phyloP scores from a whole-genome alignment of 108 stramenopile species.

The Nitzschia sp. region DNA sequence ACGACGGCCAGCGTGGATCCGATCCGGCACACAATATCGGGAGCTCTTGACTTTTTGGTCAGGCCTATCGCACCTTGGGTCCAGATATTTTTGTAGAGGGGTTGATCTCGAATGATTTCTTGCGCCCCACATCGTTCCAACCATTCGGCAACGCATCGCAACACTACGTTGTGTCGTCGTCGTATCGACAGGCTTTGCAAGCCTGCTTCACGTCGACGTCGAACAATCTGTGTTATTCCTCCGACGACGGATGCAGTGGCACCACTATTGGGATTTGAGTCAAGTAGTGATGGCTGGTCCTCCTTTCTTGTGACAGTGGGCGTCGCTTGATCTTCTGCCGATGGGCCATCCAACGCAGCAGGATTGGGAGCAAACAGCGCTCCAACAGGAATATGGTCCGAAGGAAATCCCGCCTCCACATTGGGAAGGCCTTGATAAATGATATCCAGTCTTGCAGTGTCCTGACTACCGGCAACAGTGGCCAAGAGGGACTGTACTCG shows the following conservation, averaged over 20 bases:
- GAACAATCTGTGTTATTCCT: constrained; percentile 1
- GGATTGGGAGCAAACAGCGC: constrained; percentile 33
- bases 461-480: constrained; percentile 25
- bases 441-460: constrained; percentile 12
- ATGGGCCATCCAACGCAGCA: not conserved
- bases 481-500: constrained; percentile 35
- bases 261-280: not conserved
- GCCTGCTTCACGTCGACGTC: constrained; percentile 26
- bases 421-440: constrained; percentile 44
- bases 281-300: not conserved
- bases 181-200: constrained; percentile 12
- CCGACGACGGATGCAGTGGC: not conserved
- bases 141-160: constrained; percentile 40
- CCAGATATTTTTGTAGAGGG: constrained; percentile 43
- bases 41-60: constrained; percentile 43
- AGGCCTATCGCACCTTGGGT: constrained; percentile 1
- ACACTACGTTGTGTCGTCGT: constrained; percentile 41
- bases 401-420: constrained; percentile 41
- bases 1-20: constrained; percentile 23
- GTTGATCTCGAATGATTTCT: constrained; percentile 36
- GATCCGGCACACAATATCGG: constrained; percentile 43
- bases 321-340: no score
- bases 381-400: constrained; percentile 53
- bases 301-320: no score
- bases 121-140: constrained; percentile 18